These are phyloP conservation scores for Mrakiaceae sp. DNA, from an alignment of 1,284 basidiomycete species.

Conservation along the genomic window DNA sequence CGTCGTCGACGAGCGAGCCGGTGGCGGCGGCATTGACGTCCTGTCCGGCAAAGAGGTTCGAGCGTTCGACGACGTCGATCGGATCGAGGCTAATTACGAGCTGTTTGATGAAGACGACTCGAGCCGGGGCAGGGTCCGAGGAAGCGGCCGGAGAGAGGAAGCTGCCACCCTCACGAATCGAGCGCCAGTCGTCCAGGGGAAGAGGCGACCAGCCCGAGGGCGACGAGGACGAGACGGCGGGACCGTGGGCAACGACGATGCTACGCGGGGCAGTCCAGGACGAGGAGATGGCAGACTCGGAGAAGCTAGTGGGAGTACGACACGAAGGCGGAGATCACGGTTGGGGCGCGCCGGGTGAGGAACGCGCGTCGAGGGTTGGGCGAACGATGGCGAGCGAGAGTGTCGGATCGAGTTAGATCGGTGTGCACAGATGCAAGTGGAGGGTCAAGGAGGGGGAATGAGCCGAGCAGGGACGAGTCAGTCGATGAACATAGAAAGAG, in stretches of 20 bases:
- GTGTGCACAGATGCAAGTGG: no score
- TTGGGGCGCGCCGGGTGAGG: no score
- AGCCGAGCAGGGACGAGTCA: no score
- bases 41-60: neutral
- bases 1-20: neutral
- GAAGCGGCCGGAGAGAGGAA: constrained; percentile 1
- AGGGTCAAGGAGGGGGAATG: no score
- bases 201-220: neutral
- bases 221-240: neutral
- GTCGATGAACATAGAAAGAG: no score
- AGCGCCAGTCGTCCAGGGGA: constrained; percentile 8
- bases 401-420: no score
- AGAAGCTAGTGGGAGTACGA: constrained; percentile 2
- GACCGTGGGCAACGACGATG: neutral
- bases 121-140: neutral
- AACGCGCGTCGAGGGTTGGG: no score
- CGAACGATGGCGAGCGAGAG: no score
- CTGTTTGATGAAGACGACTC: constrained; percentile 32
- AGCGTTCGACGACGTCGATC: neutral
- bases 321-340: no score
- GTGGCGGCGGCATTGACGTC: neutral
- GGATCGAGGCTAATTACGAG: constrained; percentile 23
- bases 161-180: constrained; percentile 6
- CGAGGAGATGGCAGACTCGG: neutral
- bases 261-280: no score